Percentiles rank a stretch among this genome's conserved stretches.
Conservation (phyloP, 2,329 filamentous ascomycete species). For the Aspergillus ustus region DNA sequence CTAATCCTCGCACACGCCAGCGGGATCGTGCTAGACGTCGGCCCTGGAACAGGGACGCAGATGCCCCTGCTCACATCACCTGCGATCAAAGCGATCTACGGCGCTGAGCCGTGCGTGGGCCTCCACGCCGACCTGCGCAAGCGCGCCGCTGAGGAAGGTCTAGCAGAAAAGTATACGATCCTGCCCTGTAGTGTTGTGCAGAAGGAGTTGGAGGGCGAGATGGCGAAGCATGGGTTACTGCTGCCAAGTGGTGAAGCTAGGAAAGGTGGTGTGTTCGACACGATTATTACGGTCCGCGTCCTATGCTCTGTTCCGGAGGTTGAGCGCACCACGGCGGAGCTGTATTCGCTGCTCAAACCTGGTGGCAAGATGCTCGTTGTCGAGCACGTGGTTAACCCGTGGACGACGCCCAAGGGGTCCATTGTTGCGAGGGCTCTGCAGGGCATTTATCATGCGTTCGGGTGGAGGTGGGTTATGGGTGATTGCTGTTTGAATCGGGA, state of each 20-base stretch:
- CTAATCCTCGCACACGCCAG: constrained; percentile 45
- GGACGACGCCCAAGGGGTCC: constrained; percentile 52
- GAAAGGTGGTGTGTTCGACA: constrained; percentile 54
- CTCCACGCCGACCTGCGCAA: constrained; percentile 52
- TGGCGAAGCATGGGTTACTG: constrained; percentile 50
- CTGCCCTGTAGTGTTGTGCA: constrained; percentile 54
- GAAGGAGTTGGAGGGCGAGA: constrained; percentile 50
- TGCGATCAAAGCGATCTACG: constrained; percentile 55
- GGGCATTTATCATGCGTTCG: constrained; percentile 48
- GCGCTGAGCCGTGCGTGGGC: constrained; percentile 56
- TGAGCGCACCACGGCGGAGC: constrained; percentile 48
- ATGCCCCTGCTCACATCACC: constrained; percentile 51
- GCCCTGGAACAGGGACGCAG: constrained; percentile 59
- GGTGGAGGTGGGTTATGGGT: constrained; percentile 59
- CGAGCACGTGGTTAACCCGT: constrained; percentile 61
- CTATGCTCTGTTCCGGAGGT: constrained; percentile 59
- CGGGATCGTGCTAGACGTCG: constrained; percentile 54
- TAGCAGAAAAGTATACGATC: constrained; percentile 55
- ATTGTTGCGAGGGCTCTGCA: constrained; percentile 53
- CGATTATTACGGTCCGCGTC: constrained; percentile 59
- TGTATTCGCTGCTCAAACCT: constrained; percentile 58
- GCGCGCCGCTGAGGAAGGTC: constrained; percentile 46
- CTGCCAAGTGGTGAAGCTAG: constrained; percentile 8
- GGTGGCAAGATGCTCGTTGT: constrained; percentile 60
- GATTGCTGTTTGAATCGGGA: constrained; percentile 57